phyloP scores from a whole-genome alignment of 139 green algal species.

The Prasinococcaceae sp. region DNA sequence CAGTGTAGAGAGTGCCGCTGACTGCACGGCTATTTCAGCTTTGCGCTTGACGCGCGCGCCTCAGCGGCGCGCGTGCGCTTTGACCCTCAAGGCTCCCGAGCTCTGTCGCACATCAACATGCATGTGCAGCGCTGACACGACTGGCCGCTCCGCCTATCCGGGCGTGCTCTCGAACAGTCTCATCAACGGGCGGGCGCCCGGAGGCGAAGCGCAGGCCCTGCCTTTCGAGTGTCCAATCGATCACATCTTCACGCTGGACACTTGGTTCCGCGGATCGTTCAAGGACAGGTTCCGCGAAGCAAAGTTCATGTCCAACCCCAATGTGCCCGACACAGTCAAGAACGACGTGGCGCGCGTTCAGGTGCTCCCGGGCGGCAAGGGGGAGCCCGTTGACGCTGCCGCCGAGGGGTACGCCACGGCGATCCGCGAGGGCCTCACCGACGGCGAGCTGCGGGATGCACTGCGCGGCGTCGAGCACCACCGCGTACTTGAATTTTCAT shows the following conservation, averaged over 20 bases:
- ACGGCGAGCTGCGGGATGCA: neutral
- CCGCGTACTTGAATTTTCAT: neutral
- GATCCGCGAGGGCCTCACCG: neutral
- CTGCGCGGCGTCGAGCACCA: neutral
- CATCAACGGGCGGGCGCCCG: conserved; percentile 1
- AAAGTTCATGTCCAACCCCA: conserved; percentile 5
- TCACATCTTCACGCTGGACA: conserved; percentile 11
- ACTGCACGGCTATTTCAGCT: too few species aligned
- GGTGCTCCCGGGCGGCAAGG: neutral
- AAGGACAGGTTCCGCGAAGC: conserved; percentile 4
- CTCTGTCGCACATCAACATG: too few species aligned
- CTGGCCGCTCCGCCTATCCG: too few species aligned
- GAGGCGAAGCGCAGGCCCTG: neutral
- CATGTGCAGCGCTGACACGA: too few species aligned
- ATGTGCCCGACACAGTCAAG: neutral
- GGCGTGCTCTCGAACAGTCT: too few species aligned
- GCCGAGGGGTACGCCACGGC: neutral
- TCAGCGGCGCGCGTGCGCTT: too few species aligned
- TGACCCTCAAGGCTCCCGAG: too few species aligned
- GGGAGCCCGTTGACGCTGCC: neutral
- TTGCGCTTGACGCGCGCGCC: too few species aligned
- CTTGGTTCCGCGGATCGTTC: neutral
- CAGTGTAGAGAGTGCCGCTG: too few species aligned
- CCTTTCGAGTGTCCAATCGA: conserved; percentile 18
- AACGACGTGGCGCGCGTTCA: neutral